Percentiles rank a stretch among this genome's conserved stretches.
Conservation (phyloP, 164 flowering plant genomes). For the Pachysandra terminalis region DNA sequence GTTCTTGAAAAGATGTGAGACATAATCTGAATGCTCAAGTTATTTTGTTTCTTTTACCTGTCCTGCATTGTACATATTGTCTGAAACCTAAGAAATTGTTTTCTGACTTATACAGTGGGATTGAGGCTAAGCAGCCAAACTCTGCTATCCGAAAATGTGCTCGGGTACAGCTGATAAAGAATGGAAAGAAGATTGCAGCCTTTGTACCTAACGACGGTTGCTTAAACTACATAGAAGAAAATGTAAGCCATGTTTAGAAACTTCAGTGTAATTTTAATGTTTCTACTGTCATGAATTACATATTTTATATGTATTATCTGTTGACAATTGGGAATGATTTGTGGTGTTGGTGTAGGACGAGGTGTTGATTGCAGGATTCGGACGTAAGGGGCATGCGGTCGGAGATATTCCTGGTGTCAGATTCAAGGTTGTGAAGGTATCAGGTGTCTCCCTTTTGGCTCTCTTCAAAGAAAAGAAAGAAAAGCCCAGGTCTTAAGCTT, state of each 20-base stretch:
- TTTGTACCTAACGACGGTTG: slow-evolving; percentile 90
- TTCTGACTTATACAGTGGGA: slow-evolving; percentile 41
- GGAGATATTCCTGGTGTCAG: slow-evolving; percentile 92
- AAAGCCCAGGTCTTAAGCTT: slow-evolving; percentile 75
- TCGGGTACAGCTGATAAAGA: slow-evolving; percentile 73
- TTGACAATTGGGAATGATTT: background rate
- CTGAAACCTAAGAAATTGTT: background rate
- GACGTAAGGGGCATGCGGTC: slow-evolving; percentile 82
- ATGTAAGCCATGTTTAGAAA: slow-evolving; percentile 38
- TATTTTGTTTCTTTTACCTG: background rate
- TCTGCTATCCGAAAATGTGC: slow-evolving; percentile 87
- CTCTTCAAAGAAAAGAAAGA: slow-evolving; percentile 88
- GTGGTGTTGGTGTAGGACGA: slow-evolving; percentile 48
- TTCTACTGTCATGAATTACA: too few relatives aligned
- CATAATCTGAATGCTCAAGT: background rate
- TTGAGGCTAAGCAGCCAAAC: slow-evolving; percentile 85
- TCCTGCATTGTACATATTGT: background rate
- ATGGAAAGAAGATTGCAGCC: slow-evolving; percentile 90
- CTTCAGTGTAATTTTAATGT: background rate
- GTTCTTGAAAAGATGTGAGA: slow-evolving; percentile 83
- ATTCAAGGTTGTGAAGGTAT: slow-evolving; percentile 83
- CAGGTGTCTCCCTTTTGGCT: slow-evolving; percentile 79
- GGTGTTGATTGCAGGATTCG: slow-evolving; percentile 86
- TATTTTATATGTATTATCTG: background rate
- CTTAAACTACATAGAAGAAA: slow-evolving; percentile 81